Conservation (phyloP, 2,329 filamentous ascomycete genomes). For the Alternaria consortialis region DNA sequence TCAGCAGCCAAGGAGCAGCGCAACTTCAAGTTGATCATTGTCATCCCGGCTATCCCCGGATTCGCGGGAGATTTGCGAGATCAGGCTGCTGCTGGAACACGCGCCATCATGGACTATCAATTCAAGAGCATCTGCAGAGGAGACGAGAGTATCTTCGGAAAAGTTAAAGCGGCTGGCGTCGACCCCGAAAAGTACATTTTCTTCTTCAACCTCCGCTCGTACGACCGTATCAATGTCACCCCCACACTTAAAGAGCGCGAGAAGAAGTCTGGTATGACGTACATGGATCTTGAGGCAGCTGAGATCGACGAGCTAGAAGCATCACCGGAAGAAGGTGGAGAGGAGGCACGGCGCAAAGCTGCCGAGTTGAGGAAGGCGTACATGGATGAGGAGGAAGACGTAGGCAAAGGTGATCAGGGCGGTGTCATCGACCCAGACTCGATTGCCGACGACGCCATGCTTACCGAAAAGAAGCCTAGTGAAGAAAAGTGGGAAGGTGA, state of each 20-base stretch:
- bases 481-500: conserved; percentile 81
- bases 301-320: conserved; percentile 88
- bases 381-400: conserved; percentile 52
- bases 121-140: conserved; percentile 96
- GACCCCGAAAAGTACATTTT: conserved; percentile 84
- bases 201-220: conserved; percentile 91
- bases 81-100: conserved; percentile 81
- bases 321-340: conserved; percentile 38
- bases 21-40: conserved; percentile 88
- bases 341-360: conserved; percentile 55
- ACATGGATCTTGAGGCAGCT: conserved; percentile 85
- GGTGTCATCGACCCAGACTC: conserved; percentile 65
- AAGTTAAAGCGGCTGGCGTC: conserved; percentile 75
- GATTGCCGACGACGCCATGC: conserved; percentile 84
- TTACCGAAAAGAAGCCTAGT: conserved; percentile 67
- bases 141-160: conserved; percentile 87
- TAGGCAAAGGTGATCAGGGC: conserved; percentile 50
- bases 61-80: conserved; percentile 91
- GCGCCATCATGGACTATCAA: conserved; percentile 97
- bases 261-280: conserved; percentile 80
- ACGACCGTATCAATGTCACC: conserved; percentile 90
- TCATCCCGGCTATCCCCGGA: conserved; percentile 91
- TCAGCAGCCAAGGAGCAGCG: conserved; percentile 80
- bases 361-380: conserved; percentile 59
- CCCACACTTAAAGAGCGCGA: conserved; percentile 77